phyloP scores from a whole-genome alignment of 1,139 yeast species.

The Taphrina communis region DNA sequence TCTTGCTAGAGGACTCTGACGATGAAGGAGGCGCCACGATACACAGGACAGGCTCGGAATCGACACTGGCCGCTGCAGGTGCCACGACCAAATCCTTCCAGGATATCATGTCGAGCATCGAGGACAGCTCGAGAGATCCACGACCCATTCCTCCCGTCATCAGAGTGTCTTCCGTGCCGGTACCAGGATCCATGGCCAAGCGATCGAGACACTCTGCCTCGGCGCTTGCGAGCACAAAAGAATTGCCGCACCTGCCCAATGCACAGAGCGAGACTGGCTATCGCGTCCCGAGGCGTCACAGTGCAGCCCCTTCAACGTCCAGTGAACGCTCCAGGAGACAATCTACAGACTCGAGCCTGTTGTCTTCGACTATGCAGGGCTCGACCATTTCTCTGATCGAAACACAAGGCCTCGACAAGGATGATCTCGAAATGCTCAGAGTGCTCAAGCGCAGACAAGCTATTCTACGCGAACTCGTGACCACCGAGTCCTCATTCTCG shows the following conservation, averaged over 20 bases:
- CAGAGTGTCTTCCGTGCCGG: slow-evolving; percentile 5
- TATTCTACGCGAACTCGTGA: slow-evolving; percentile 37
- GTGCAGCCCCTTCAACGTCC: slow-evolving; percentile 13
- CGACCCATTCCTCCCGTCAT: background rate
- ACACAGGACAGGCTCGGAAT: background rate
- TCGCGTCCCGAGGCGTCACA: slow-evolving; percentile 19
- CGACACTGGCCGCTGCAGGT: background rate
- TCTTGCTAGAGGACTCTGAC: slow-evolving; percentile 22
- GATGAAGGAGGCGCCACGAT: slow-evolving; percentile 1
- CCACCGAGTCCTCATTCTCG: slow-evolving; percentile 32
- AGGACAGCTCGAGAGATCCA: background rate
- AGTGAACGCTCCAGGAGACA: background rate
- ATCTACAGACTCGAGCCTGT: slow-evolving; percentile 5
- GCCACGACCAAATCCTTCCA: slow-evolving; percentile 12
- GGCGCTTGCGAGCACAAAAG: background rate
- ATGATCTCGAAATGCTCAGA: slow-evolving; percentile 23
- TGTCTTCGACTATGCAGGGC: slow-evolving; percentile 5
- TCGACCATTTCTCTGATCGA: slow-evolving; percentile 21
- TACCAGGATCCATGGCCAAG: background rate
- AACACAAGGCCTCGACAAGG: slow-evolving; percentile 12
- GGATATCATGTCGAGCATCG: slow-evolving; percentile 30
- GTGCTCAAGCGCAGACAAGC: slow-evolving; percentile 32
- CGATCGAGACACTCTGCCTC: slow-evolving; percentile 9
- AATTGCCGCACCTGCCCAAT: slow-evolving; percentile 10
- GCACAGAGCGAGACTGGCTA: background rate